Conservation (phyloP, 352 stramenopile species). For the Aphanomyces astaci region DNA sequence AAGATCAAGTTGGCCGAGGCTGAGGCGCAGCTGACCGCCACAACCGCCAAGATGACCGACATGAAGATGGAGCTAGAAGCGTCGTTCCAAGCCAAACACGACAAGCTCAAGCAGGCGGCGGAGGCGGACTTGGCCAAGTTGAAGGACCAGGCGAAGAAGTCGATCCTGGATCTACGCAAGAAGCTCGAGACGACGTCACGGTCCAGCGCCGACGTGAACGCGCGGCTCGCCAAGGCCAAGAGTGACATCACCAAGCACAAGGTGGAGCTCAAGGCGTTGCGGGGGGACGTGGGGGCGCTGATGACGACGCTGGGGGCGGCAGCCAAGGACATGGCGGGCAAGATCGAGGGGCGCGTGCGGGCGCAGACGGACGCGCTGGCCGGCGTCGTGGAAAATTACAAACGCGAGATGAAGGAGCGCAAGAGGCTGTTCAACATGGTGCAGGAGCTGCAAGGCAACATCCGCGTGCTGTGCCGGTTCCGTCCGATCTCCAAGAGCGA, state of each 20-base stretch:
- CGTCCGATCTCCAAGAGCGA: constrained; percentile 86
- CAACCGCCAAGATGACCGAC: constrained; percentile 25
- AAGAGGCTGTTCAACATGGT: constrained; percentile 94
- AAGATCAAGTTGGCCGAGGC: constrained; percentile 27
- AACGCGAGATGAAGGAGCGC: constrained; percentile 79
- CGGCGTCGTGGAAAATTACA: constrained; percentile 84
- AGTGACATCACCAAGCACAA: constrained; percentile 52
- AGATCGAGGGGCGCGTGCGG: constrained; percentile 59
- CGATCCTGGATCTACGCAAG: constrained; percentile 76
- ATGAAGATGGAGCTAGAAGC: constrained; percentile 27
- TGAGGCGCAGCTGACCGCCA: constrained; percentile 14
- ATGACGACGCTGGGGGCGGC: constrained; percentile 52
- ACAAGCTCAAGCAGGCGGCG: constrained; percentile 68
- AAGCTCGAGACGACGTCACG: constrained; percentile 57
- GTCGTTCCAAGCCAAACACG: constrained; percentile 52
- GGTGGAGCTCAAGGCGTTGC: constrained; percentile 39
- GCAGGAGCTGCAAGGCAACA: constrained; percentile 95
- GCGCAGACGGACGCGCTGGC: constrained; percentile 73
- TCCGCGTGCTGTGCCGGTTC: constrained; percentile 95
- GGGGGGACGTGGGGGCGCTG: constrained; percentile 41
- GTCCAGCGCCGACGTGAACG: constrained; percentile 48
- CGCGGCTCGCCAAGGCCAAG: constrained; percentile 32
- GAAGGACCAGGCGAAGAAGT: constrained; percentile 83
- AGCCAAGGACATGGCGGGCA: constrained; percentile 61
- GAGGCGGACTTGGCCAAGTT: constrained; percentile 73